phyloP scores from a whole-genome alignment of 2,329 filamentous ascomycete species.

The Tolypocladium sp. region DNA sequence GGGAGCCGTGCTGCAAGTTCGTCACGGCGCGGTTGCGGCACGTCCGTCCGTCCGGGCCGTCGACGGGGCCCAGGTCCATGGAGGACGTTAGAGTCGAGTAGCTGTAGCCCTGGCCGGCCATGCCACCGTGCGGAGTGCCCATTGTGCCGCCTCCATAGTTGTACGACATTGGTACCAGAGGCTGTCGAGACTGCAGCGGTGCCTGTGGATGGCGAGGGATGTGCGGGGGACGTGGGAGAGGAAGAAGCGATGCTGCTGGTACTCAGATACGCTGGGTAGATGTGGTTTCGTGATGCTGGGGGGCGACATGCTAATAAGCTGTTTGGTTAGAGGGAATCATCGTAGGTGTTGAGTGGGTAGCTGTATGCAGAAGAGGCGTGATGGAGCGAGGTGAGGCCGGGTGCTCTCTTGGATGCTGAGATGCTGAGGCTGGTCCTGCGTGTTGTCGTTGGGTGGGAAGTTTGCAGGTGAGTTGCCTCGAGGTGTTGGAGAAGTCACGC shows the following conservation, averaged over 20 bases:
- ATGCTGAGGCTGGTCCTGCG: neutral
- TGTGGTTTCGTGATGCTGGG: neutral
- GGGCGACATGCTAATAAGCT: neutral
- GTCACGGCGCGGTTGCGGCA: neutral
- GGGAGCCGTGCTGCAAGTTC: too few relatives aligned
- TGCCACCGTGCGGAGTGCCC: neutral
- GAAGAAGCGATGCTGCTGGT: neutral
- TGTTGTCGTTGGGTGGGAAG: neutral
- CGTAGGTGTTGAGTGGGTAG: neutral
- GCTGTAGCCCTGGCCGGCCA: constrained; percentile 1
- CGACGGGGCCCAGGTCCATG: neutral
- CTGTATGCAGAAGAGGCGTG: neutral
- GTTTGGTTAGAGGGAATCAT: neutral
- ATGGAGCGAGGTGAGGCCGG: neutral
- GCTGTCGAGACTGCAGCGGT: neutral
- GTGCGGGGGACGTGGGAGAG: neutral
- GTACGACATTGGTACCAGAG: neutral
- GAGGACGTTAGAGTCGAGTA: neutral
- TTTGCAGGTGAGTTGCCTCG: neutral
- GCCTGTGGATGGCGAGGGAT: neutral
- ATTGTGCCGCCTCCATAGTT: neutral
- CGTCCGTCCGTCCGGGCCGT: neutral
- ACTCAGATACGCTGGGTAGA: neutral
- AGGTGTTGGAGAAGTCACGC: neutral
- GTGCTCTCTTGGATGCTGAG: neutral